These are phyloP conservation scores for Phytophthora sp. DNA, from an alignment of 352 stramenopile species.

Conservation along the genomic window DNA sequence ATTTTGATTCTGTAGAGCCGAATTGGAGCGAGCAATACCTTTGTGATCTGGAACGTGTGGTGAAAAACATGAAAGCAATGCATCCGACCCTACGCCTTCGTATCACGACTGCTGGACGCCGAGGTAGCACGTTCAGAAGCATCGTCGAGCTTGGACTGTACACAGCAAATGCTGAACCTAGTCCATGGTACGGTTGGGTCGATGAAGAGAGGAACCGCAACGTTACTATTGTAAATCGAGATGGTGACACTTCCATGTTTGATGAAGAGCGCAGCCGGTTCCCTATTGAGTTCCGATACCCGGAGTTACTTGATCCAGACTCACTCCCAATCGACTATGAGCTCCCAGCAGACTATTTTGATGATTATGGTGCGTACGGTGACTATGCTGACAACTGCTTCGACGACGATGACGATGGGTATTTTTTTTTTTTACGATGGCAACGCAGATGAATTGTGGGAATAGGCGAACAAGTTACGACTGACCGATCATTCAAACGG, in stretches of 20 bases:
- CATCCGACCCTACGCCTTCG: constrained; percentile 43
- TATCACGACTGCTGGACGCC: constrained; percentile 35
- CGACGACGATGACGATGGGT: constrained; percentile 29
- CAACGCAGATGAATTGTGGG: constrained; percentile 31
- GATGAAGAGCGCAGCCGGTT: constrained; percentile 13
- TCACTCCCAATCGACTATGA: constrained; percentile 49
- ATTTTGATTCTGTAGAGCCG: constrained; percentile 32
- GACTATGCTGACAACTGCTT: constrained; percentile 25
- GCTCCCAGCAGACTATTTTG: constrained; percentile 38
- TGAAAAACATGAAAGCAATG: constrained; percentile 36
- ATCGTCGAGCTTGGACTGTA: constrained; percentile 52
- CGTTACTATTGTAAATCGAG: constrained; percentile 36
- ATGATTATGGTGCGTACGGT: constrained; percentile 27
- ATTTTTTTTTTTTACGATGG: constrained; percentile 22
- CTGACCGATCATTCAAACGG: no score
- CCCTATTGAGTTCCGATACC: constrained; percentile 30
- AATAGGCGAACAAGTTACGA: no score
- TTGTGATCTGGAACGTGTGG: constrained; percentile 27
- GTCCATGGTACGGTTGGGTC: constrained; percentile 50
- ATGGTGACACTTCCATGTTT: neutral
- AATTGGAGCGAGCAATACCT: constrained; percentile 50
- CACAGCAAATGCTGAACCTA: constrained; percentile 37
- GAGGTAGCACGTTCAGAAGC: constrained; percentile 28
- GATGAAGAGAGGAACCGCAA: constrained; percentile 34
- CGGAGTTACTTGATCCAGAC: constrained; percentile 40